phyloP scores from a whole-genome alignment of 495 filamentous ascomycete genomes.

The Penicillium waksmanii region DNA sequence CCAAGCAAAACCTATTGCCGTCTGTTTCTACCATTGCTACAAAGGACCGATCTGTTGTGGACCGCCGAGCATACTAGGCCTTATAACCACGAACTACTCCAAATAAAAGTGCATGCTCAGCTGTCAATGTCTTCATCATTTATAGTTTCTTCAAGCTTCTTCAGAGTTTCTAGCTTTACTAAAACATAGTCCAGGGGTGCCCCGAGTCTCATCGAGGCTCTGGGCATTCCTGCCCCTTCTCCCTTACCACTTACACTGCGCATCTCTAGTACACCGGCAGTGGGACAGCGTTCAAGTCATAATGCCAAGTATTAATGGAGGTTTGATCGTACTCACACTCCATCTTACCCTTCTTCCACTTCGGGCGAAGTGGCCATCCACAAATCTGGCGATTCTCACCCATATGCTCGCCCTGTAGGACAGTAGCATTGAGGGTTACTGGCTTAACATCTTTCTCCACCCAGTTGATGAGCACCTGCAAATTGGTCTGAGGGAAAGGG shows the following conservation, averaged over 20 bases:
- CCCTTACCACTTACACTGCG: background rate
- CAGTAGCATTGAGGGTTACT: constrained; percentile 38
- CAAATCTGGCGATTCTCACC: constrained; percentile 48
- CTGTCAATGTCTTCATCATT: no score
- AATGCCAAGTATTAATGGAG: constrained; percentile 44
- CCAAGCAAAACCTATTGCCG: no score
- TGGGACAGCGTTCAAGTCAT: constrained; percentile 32
- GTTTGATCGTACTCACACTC: constrained; percentile 48
- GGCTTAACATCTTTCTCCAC: constrained; percentile 52
- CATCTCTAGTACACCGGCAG: constrained; percentile 29
- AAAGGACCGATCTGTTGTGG: no score
- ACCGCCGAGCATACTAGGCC: no score
- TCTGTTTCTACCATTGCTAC: no score
- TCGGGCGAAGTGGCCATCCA: constrained; percentile 50
- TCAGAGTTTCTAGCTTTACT: no score
- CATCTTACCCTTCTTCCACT: constrained; percentile 36
- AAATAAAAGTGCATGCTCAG: no score
- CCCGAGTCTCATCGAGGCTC: no score
- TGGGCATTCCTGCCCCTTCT: background rate
- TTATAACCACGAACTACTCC: no score
- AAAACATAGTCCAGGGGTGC: no score
- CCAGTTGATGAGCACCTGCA: constrained; percentile 52
- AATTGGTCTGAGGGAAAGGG: constrained; percentile 47
- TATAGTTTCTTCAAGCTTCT: no score
- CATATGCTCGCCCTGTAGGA: constrained; percentile 30